Evolutionary conservation across 73 alveolate genomes (phyloP), one percentile per base, ranked within the genome.

Genomic region (Paramecium tetraurelia): DNA sequence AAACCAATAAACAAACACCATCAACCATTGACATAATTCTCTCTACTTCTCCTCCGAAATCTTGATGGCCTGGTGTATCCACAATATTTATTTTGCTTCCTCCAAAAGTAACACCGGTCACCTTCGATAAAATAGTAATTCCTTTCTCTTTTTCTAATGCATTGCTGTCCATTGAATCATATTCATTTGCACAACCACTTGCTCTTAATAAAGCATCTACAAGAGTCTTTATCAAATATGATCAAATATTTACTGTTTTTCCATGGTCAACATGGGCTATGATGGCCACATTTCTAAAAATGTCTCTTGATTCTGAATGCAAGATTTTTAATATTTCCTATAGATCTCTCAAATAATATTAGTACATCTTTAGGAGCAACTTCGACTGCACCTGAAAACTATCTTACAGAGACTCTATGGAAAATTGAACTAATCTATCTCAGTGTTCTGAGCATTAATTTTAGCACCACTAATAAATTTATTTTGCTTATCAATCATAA

Each of bases 1-100:
- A 97, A 20, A 97, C 98, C 35, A 97, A 97, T 27, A 96, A 86
- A 89, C 97, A 94, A 29, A 96, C 97, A 27, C 98, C 98, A 92
- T 96, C 98, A 69, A 95, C 99, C 98, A 98, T 97, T 63, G 96
- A 46, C 97, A 97, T 95, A 88, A 96, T 96, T 44, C 99, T 85
- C 80, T 97, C 99, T 20, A 89, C 94, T 72, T 89, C 94, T 33
- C 94, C 97, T 71, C 97, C 97, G 24, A 95, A 95, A 59, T 95
- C 97, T 12, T 95, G 92, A 87, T 95, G 97, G 58, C 97, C 97
- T 31, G 97, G 97, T 43, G 97, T 95, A 24, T 95, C 97, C 14
- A 95, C 97, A 27, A 95, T 95, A 85, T 95, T 92, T 68, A 94
- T 93, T 59, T 93, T 92, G 35, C 53, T 86, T 85, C 92, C 93